phyloP scores from a whole-genome alignment of 495 filamentous ascomycete species.

The Penicillium desertorum region DNA sequence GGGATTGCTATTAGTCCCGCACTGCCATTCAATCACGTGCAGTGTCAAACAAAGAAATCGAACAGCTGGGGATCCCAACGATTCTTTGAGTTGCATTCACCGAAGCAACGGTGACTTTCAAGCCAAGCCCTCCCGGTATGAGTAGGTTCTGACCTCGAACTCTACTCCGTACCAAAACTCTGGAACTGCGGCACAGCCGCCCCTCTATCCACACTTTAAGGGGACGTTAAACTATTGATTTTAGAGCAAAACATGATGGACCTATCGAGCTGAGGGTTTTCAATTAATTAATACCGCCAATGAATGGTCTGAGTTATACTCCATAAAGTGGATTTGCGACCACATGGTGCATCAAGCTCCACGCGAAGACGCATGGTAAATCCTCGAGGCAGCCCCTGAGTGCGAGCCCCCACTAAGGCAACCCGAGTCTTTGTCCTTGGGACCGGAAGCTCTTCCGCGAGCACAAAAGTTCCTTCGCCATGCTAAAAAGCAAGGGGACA shows the following conservation, averaged over 20 bases:
- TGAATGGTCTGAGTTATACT: not conserved
- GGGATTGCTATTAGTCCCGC: conserved; percentile 20
- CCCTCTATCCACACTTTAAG: conserved; percentile 9
- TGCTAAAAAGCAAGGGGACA: conserved; percentile 1
- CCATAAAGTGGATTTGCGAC: conserved; percentile 8
- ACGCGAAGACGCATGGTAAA: conserved; percentile 9
- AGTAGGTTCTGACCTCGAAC: conserved; percentile 9
- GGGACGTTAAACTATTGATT: conserved; percentile 19
- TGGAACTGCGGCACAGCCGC: conserved; percentile 8
- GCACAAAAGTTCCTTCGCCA: not conserved
- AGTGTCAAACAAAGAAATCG: conserved; percentile 6
- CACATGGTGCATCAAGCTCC: conserved; percentile 5
- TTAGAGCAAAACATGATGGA: not conserved
- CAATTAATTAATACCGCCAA: not conserved
- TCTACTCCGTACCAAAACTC: not conserved
- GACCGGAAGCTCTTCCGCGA: conserved; percentile 13
- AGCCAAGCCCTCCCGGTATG: not conserved
- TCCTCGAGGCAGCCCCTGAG: conserved; percentile 11
- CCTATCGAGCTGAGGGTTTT: not conserved
- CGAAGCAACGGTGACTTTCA: conserved; percentile 1
- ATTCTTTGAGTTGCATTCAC: not conserved
- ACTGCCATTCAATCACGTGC: conserved; percentile 28
- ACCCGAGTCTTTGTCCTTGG: conserved; percentile 16
- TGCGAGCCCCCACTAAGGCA: conserved; percentile 1
- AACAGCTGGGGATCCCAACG: not conserved